A percentile compares a stretch with the other conserved stretches of the same genome.
Evolutionary conservation across 495 filamentous ascomycete species (phyloP).

Genomic region (Aspergillus carlsbadensis): DNA sequence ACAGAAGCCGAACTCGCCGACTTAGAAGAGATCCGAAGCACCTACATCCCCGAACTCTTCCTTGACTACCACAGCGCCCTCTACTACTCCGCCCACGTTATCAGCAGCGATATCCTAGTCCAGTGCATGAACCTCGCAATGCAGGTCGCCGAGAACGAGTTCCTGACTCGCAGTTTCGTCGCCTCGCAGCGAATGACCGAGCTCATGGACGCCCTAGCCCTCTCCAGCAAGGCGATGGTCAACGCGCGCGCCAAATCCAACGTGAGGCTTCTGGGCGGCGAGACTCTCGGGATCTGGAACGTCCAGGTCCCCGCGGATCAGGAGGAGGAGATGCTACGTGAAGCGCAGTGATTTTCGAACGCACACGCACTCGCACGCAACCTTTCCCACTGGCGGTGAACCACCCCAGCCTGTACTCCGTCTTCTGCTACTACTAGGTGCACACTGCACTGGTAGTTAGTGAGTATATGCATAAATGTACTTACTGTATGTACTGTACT

Average conservation of each 20-base stretch:
- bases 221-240: slow-evolving; percentile 71
- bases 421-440: too few relatives aligned
- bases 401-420: slow-evolving; percentile 4
- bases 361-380: too few relatives aligned
- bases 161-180: slow-evolving; percentile 64
- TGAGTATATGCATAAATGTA: too few relatives aligned
- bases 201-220: slow-evolving; percentile 71
- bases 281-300: slow-evolving; percentile 50
- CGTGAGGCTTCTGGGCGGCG: slow-evolving; percentile 35
- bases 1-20: slow-evolving; percentile 43
- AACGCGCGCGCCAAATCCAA: slow-evolving; percentile 42
- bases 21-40: slow-evolving; percentile 57
- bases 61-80: slow-evolving; percentile 76
- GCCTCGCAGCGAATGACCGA: slow-evolving; percentile 69
- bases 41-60: slow-evolving; percentile 78
- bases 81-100: slow-evolving; percentile 62
- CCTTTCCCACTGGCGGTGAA: neutral
- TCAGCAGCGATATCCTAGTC: slow-evolving; percentile 63
- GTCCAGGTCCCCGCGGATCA: slow-evolving; percentile 33
- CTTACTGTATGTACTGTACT: too few relatives aligned
- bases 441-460: too few relatives aligned
- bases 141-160: slow-evolving; percentile 60
- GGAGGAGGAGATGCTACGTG: slow-evolving; percentile 19
- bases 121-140: slow-evolving; percentile 78
- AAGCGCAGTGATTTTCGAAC: slow-evolving; percentile 6